Percentiles rank a stretch among this genome's conserved stretches.
Conservation (phyloP, 2,329 filamentous ascomycete genomes). For the Calonectria fujianensis region DNA sequence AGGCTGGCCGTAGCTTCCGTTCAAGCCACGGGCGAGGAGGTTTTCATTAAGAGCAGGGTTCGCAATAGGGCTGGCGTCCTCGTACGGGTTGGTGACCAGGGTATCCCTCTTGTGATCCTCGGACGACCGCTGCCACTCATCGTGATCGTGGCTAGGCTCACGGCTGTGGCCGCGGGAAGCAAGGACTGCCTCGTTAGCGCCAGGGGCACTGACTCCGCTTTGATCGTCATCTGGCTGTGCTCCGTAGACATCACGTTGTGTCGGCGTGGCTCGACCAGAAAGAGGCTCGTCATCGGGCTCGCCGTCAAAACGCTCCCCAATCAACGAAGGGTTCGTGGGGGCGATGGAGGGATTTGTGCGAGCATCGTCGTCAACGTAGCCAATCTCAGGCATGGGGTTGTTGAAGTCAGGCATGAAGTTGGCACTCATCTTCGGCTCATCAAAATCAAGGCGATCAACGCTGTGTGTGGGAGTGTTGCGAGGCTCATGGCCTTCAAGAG, state of each 20-base stretch:
- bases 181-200: slow-evolving; percentile 71
- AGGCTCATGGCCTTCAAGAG: slow-evolving; percentile 73
- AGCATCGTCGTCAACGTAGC: slow-evolving; percentile 80
- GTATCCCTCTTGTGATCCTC: slow-evolving; percentile 80
- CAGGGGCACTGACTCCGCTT: slow-evolving; percentile 62
- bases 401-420: slow-evolving; percentile 81
- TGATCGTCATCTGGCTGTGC: slow-evolving; percentile 54
- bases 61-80: slow-evolving; percentile 77
- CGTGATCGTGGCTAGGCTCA: slow-evolving; percentile 74
- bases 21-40: slow-evolving; percentile 66
- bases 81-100: slow-evolving; percentile 80
- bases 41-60: slow-evolving; percentile 72
- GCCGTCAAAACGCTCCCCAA: slow-evolving; percentile 83
- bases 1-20: slow-evolving; percentile 64
- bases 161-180: slow-evolving; percentile 67
- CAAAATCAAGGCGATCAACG: slow-evolving; percentile 73
- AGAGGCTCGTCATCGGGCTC: slow-evolving; percentile 76
- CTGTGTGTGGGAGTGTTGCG: slow-evolving; percentile 76
- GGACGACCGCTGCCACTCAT: slow-evolving; percentile 79
- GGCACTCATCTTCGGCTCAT: slow-evolving; percentile 76
- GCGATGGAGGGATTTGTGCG: slow-evolving; percentile 86
- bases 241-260: slow-evolving; percentile 55
- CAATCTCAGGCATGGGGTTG: slow-evolving; percentile 86
- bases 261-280: slow-evolving; percentile 74
- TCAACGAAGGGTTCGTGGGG: slow-evolving; percentile 63